phyloP scores from a whole-genome alignment of 495 filamentous ascomycete genomes.

The Cudoniella acicularis region DNA sequence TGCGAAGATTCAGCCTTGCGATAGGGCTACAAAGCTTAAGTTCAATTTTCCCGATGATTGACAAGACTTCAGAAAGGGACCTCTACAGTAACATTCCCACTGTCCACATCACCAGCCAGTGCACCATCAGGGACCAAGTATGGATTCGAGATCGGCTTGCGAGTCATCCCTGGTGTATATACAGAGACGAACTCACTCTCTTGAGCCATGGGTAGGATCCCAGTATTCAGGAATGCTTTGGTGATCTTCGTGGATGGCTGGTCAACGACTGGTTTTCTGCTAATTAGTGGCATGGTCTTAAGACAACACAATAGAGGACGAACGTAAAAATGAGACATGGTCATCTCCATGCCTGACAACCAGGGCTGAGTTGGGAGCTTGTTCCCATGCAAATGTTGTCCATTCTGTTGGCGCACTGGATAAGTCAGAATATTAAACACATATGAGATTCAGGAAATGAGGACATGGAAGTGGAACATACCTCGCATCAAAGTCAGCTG shows the following conservation, averaged over 20 bases:
- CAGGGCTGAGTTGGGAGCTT: not conserved
- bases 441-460: too few relatives aligned
- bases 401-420: not conserved
- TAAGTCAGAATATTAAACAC: too few relatives aligned
- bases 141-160: not conserved
- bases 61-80: too few relatives aligned
- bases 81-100: too few relatives aligned
- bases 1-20: too few relatives aligned
- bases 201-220: not conserved
- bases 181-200: not conserved
- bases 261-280: not conserved
- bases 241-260: constrained; percentile 2
- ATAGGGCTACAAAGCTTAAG: too few relatives aligned
- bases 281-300: too few relatives aligned
- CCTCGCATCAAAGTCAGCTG: not conserved
- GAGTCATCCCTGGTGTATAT: not conserved
- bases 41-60: too few relatives aligned
- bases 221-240: not conserved
- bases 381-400: not conserved
- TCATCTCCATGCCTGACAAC: not conserved
- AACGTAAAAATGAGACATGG: constrained; percentile 2
- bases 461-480: too few relatives aligned
- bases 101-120: too few relatives aligned
- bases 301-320: too few relatives aligned
- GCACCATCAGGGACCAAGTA: constrained; percentile 6